Conservation (phyloP, 768 basidiomycete species). For the Suillus bovinus region DNA sequence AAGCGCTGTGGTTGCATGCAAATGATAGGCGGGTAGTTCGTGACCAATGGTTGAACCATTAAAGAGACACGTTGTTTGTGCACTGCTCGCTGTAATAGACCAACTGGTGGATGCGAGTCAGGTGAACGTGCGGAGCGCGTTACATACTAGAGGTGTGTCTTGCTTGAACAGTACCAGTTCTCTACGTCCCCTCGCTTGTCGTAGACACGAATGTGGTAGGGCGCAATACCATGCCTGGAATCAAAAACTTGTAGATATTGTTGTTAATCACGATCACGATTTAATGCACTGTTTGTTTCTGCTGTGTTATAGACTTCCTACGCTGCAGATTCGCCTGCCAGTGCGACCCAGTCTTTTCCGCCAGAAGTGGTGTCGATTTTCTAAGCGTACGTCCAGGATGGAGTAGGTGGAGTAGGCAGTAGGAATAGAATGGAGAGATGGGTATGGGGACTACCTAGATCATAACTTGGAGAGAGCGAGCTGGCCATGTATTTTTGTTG, state of each 20-base stretch:
- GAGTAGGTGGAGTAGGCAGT: no score
- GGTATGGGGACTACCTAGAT: no score
- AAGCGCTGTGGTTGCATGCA: conserved; percentile 32
- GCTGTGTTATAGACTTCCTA: no score
- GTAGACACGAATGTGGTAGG: conserved; percentile 49
- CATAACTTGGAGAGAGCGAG: no score
- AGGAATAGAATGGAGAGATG: no score
- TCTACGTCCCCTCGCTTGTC: conserved; percentile 32
- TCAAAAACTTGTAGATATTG: conserved; percentile 34
- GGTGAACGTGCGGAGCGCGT: background rate
- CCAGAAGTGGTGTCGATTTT: no score
- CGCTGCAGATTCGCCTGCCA: no score
- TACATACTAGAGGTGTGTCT: background rate
- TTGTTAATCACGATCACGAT: conserved; percentile 10
- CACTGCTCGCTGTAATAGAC: conserved; percentile 27
- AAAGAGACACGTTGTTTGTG: no score
- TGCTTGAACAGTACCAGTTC: conserved; percentile 46
- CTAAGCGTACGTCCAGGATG: no score
- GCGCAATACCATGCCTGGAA: conserved; percentile 41
- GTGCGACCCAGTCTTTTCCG: no score
- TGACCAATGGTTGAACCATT: conserved; percentile 16
- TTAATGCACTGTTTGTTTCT: no score
- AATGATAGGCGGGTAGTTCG: conserved; percentile 32
- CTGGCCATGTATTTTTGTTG: no score
- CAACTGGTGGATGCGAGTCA: conserved; percentile 14